Percentiles rank a stretch among this genome's conserved stretches.
phyloP scores from a whole-genome alignment of 2,329 filamentous ascomycete species.

The Fusarium solani-melongenae region DNA sequence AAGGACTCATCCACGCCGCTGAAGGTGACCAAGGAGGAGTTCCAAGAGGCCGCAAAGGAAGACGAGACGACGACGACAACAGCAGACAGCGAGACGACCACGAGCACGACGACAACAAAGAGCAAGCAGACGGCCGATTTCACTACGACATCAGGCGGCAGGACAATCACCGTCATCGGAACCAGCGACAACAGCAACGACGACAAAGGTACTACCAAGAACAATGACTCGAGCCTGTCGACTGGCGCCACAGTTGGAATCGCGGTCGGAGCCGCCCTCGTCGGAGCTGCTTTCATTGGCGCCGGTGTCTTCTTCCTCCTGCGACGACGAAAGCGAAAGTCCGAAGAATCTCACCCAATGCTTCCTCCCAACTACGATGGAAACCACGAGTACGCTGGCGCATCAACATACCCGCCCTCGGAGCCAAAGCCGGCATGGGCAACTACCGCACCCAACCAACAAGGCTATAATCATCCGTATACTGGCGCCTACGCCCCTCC shows the following conservation, averaged over 20 bases:
- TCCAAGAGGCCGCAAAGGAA: conserved; percentile 46
- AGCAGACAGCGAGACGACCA: conserved; percentile 4
- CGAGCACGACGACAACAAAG: conserved; percentile 6
- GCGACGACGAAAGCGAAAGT: conserved; percentile 42
- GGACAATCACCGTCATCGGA: conserved; percentile 17
- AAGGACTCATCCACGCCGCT: conserved; percentile 56
- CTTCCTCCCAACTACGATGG: conserved; percentile 37
- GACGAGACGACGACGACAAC: neutral
- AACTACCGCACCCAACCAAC: neutral
- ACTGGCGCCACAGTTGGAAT: conserved; percentile 54
- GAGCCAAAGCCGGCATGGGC: conserved; percentile 37
- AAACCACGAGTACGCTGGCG: conserved; percentile 17
- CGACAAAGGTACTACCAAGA: neutral
- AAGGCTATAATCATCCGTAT: neutral
- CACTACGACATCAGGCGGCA: conserved; percentile 23
- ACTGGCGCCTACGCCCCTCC: conserved; percentile 16
- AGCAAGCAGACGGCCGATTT: conserved; percentile 6
- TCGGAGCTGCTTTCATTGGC: conserved; percentile 43
- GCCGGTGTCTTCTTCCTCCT: conserved; percentile 41
- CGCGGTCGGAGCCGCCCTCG: conserved; percentile 50
- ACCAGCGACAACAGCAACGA: conserved; percentile 10
- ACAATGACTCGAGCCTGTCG: conserved; percentile 43
- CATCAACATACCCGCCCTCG: conserved; percentile 31
- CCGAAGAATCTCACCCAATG: conserved; percentile 47
- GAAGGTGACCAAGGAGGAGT: conserved; percentile 54